Evolutionary conservation across 768 basidiomycete genomes (phyloP), one percentile per base, ranked within the genome.

Genomic region (Suillus paluster): DNA sequence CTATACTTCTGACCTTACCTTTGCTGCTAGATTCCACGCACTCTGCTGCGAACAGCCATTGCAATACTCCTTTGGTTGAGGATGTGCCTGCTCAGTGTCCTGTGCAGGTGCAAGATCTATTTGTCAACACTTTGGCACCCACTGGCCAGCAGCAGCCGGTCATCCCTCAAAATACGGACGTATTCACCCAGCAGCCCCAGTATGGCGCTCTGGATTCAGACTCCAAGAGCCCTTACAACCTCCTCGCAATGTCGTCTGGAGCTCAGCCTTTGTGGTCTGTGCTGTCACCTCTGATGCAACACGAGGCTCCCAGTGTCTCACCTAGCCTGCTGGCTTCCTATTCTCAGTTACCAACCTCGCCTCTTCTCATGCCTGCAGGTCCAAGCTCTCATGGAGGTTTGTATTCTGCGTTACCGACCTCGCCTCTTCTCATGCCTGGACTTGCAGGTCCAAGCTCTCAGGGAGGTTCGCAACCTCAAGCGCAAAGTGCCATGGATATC

Each of bases 351-450:
- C 42, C n/a, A 9, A 44, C 42, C 42, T 44, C 19, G n/a, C 42
- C n/a, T 10, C 42, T 44, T 44, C 42, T 44, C 42, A 44, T 44
- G n/a, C 42, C 42, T n/a, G 19, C n/a, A 44, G 42, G 42, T 6
- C 42, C 19, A 44, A 44, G 42, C 42, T 44, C n/a, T 44, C 19
- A 21, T 19, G n/a, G 42, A 21, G 19, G 42, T 21, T 44, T 9
- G n/a, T n/a, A 44, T n/a, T n/a, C n/a, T n/a, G n/a, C n/a, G 42
- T 44, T 44, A 44, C 42, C n/a, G n/a, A 44, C 42, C 42, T 44
- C 19, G n/a, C 42, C n/a, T 10, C 42, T 44, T 44, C 42, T 44
- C 42, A 44, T 44, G n/a, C 42, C 42, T n/a, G 19, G n/a, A n/a
- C n/a, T n/a, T n/a, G n/a, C n/a, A 44, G 42, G 42, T 6, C 42